Base-by-base conservation (phyloP, 164 flowering plant genomes). In the Piper longum region DNA sequence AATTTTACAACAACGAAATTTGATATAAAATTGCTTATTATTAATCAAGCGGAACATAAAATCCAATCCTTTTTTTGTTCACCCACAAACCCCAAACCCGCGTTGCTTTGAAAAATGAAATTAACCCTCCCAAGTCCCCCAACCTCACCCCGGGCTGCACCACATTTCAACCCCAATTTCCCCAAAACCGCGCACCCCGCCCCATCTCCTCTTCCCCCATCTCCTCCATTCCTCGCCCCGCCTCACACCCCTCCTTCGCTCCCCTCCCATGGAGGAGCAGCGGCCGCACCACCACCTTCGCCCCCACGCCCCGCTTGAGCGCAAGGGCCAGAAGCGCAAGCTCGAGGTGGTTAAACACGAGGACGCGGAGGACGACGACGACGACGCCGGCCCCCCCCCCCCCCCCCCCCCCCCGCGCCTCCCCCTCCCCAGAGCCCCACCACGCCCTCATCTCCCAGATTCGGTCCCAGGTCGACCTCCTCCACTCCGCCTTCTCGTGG, bases 311-410 rank as follows among this genome's bases (percentile, higher is more conserved):
- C 16, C 13, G n/a, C 45, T 75, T 1, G 84, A 82, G 80, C 77
- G 81, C 68, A 86, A 86, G 69, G 93, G 96, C 26, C 89, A 79
- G 58, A 89, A 89, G 70, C 69, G 96, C 57, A 89, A 89, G 71
- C 78, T 86, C 48, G 93, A 86, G 66, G 84, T 78, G 57, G 54
- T 36, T 2, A n/a, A 36, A 17, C 41, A 84, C 73, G 62, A 83
- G 82, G 84, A 75, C 54, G 81, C 77, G 18, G 71, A 69, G 7
- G 67, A 59, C 26, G 66, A 75, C 76, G 74, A 75, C 69, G 76
- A 67, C 64, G 5, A 48, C 44, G 44, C 42, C 36, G 42, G 43
- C 18, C 11, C 16, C 42, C 5, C 39, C 55, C 39, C 51, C 52
- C 36, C 2, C 36, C 1, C 36, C 36, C 43, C 14, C 61, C 66